Evolutionary conservation across 768 basidiomycete genomes (phyloP), one percentile per base, ranked within the genome.

Genomic region (Boletus bicolor): DNA sequence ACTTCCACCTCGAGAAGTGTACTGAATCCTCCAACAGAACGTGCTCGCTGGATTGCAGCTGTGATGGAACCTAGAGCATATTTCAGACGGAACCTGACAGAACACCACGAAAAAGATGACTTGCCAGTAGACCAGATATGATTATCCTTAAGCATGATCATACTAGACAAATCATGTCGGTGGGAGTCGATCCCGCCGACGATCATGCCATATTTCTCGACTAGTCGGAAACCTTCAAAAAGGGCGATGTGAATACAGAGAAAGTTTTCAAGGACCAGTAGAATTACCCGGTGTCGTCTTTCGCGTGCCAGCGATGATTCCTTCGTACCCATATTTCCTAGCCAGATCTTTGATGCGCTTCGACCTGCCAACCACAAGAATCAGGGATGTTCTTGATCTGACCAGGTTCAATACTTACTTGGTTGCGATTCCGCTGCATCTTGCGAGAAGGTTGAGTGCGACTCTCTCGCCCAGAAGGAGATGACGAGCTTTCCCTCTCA

Each of bases 61-160:
- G 92, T 92, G 60, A 98, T 97, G 9, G 94, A 97, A 30, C 95
- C 94, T 87, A 57, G 19, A 49, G 28, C 4, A 50, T 43, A 57
- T 44, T 60, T 57, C 44, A 56, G 49, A 43, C 46, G 24, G 9
- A n/a, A 14, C n/a, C 36, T 34, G 39, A 51, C 34, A 24, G 26
- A 26, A 54, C 4, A 34, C 28, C 32, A 42, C 21, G 7, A 11
- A 19, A 5, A 45, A 36, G 26, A 39, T 37, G 30, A 60, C 79
- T 57, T 66, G 87, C 94, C 94, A 42, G 87, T 90, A 4, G 94
- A 96, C 95, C 94, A 98, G 68, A 98, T 91, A 69, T 99, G 97
- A 69, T 99, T 99, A 65, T 99, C 97, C 73, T 98, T 98, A 65
- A 99, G 83, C 97, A 99, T 99, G 67, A 99, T 95, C 97, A 99